Percentiles rank a stretch among this genome's conserved stretches.
Conservation (phyloP, 345 rosid species). For the Balakata baccata region DNA sequence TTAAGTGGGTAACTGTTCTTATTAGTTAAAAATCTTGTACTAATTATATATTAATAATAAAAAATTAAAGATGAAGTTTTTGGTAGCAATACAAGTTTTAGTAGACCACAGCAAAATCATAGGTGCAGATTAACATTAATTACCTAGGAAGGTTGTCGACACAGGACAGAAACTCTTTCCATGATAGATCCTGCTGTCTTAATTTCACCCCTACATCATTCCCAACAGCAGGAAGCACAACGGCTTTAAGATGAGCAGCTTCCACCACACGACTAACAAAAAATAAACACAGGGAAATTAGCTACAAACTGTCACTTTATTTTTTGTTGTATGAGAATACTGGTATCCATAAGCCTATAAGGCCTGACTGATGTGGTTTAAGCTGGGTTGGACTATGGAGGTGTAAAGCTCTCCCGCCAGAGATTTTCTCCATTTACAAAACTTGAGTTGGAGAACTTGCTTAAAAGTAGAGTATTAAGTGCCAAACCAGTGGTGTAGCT, state of each 20-base stretch:
- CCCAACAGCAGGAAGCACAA: conserved; percentile 69
- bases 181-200: conserved; percentile 66
- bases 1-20: neutral
- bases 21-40: neutral
- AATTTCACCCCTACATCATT: conserved; percentile 40
- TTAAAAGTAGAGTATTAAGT: too few relatives aligned
- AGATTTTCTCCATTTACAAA: too few relatives aligned
- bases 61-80: neutral
- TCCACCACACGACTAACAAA: conserved; percentile 82
- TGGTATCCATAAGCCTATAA: too few relatives aligned
- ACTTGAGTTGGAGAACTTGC: too few relatives aligned
- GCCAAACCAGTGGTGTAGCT: too few relatives aligned
- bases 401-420: too few relatives aligned
- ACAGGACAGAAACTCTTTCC: conserved; percentile 60
- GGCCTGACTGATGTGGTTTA: too few relatives aligned
- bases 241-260: conserved; percentile 63
- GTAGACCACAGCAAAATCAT: neutral
- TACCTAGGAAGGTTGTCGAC: conserved; percentile 48
- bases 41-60: neutral
- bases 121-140: neutral
- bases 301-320: too few relatives aligned
- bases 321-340: too few relatives aligned
- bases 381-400: too few relatives aligned
- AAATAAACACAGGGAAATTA: neutral
- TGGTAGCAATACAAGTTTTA: neutral